A percentile compares a stretch with the other conserved stretches of the same genome.
Conservation (phyloP, 257 asterid species). For the Penstemon eatonii region DNA sequence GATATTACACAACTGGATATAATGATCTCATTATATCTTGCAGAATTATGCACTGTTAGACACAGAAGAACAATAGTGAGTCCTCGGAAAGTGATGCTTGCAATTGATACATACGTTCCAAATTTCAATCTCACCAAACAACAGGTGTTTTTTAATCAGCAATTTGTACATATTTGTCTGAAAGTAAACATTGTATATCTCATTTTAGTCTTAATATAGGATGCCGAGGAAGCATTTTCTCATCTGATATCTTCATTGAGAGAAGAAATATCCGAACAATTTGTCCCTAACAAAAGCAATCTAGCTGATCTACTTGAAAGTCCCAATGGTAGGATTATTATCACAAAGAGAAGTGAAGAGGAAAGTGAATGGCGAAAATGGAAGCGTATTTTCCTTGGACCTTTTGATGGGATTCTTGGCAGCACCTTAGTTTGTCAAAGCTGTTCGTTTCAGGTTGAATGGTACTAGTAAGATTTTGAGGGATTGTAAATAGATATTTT, state of each 20-base stretch:
- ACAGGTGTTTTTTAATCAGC: constrained; percentile 55
- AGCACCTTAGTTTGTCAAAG: constrained; percentile 78
- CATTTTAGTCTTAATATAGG: constrained; percentile 50
- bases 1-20: no score
- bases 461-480: constrained; percentile 49
- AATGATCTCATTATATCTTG: constrained; percentile 26
- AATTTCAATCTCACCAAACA: constrained; percentile 76
- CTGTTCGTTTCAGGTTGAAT: constrained; percentile 94
- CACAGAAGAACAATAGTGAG: constrained; percentile 55
- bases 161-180: constrained; percentile 17
- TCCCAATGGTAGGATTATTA: constrained; percentile 50
- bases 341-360: constrained; percentile 32
- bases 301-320: constrained; percentile 59
- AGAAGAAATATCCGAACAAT: constrained; percentile 72
- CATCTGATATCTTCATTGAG: constrained; percentile 75
- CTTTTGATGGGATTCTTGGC: constrained; percentile 83
- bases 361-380: constrained; percentile 66
- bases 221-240: constrained; percentile 95
- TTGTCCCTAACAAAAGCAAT: constrained; percentile 42
- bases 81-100: constrained; percentile 76
- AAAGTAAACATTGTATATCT: constrained; percentile 10
- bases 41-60: constrained; percentile 65
- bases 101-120: constrained; percentile 70
- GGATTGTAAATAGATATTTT: no score
- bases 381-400: constrained; percentile 70